Evolutionary conservation across 768 basidiomycete genomes (phyloP).

Genomic region (Peribolospora kevripleyi): DNA sequence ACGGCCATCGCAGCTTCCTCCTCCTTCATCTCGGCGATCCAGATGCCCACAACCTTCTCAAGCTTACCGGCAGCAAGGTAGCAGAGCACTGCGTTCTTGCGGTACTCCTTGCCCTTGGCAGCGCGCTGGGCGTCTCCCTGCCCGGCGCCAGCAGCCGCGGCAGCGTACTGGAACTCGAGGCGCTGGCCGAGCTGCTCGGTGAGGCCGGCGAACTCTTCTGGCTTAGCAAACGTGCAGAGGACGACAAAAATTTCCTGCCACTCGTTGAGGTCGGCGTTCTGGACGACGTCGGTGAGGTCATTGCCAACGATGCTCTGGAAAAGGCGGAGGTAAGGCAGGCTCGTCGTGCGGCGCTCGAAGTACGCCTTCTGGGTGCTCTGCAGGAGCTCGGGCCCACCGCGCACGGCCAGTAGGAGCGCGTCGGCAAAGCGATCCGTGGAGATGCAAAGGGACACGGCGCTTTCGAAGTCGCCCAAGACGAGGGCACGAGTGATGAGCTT

Average conservation of each 20-base stretch:
- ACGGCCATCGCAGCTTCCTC: slow-evolving; percentile 39
- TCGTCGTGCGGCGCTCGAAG: slow-evolving; percentile 54
- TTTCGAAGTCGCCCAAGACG: slow-evolving; percentile 83
- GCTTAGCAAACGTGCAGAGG: slow-evolving; percentile 69
- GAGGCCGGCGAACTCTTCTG: slow-evolving; percentile 63
- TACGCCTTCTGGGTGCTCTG: slow-evolving; percentile 76
- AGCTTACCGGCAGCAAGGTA: slow-evolving; percentile 76
- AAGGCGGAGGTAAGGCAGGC: slow-evolving; percentile 66
- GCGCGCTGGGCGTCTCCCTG: slow-evolving; percentile 21
- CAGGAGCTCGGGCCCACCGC: slow-evolving; percentile 67
- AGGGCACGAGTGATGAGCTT: slow-evolving; percentile 72
- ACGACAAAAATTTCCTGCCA: slow-evolving; percentile 96
- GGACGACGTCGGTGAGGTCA: slow-evolving; percentile 78
- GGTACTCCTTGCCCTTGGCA: slow-evolving; percentile 25
- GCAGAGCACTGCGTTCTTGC: slow-evolving; percentile 74
- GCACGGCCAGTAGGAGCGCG: slow-evolving; percentile 75
- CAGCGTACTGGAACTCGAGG: slow-evolving; percentile 57
- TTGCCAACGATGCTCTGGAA: slow-evolving; percentile 84
- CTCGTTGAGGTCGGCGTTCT: slow-evolving; percentile 79
- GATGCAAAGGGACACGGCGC: slow-evolving; percentile 73
- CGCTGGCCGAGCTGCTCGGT: slow-evolving; percentile 77
- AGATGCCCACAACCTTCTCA: slow-evolving; percentile 69
- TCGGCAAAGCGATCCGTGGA: slow-evolving; percentile 77
- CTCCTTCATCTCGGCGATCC: slow-evolving; percentile 69
- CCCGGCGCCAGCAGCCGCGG: slow-evolving; percentile 27